These are phyloP conservation scores for Neonectria coccinea DNA, from an alignment of 2,329 filamentous ascomycete species.

Conservation along the genomic window DNA sequence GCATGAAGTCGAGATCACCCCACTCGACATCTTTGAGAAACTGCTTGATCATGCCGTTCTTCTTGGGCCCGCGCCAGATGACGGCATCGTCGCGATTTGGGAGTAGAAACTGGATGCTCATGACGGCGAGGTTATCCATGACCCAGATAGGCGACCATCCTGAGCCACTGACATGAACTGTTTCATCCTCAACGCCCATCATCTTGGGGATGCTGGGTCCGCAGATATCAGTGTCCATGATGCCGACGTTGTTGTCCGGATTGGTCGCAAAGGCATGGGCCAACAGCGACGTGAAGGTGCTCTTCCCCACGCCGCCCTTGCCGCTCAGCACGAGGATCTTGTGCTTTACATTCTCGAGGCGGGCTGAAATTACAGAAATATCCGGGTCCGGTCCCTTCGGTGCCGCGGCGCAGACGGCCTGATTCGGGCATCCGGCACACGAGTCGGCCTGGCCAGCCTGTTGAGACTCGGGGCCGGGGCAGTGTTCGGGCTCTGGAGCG, in stretches of 20 bases:
- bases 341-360: conserved; percentile 84
- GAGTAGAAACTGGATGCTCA: conserved; percentile 99
- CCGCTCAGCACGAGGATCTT: conserved; percentile 94
- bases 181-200: conserved; percentile 96
- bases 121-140: conserved; percentile 90
- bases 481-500: conserved; percentile 96
- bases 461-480: conserved; percentile 87
- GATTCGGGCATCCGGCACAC: conserved; percentile 95
- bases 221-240: conserved; percentile 99
- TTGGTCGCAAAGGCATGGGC: conserved; percentile 90
- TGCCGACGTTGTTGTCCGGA: conserved; percentile 81
- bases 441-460: conserved; percentile 79
- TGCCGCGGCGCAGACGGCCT: conserved; percentile 91
- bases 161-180: conserved; percentile 87
- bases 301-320: conserved; percentile 97
- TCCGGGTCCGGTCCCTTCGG: conserved; percentile 97
- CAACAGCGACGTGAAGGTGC: conserved; percentile 89
- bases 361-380: conserved; percentile 86
- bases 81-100: conserved; percentile 93
- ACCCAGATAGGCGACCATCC: conserved; percentile 98
- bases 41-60: conserved; percentile 98
- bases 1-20: conserved; percentile 92
- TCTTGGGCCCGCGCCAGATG: conserved; percentile 98
- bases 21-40: conserved; percentile 98
- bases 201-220: conserved; percentile 97